phyloP scores from a whole-genome alignment of 352 stramenopile species.

The Peronospora destructor region DNA sequence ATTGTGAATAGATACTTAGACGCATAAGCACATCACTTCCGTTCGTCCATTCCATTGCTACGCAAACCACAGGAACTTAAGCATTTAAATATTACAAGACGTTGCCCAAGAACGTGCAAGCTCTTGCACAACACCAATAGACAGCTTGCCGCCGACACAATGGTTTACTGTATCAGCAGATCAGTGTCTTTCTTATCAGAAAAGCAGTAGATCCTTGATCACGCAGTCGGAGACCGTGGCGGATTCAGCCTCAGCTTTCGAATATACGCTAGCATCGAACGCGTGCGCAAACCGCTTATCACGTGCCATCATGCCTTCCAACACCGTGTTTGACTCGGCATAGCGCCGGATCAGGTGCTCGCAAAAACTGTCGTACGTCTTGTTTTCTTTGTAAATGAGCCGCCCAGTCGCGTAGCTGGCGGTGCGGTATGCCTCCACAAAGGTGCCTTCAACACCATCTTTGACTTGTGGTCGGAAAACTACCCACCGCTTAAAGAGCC shows the following conservation, averaged over 20 bases:
- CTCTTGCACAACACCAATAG: slow-evolving; percentile 12
- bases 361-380: slow-evolving; percentile 86
- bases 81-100: slow-evolving; percentile 25
- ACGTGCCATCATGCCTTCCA: slow-evolving; percentile 79
- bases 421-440: slow-evolving; percentile 77
- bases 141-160: background rate
- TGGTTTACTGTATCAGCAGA: too few relatives aligned
- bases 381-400: slow-evolving; percentile 86
- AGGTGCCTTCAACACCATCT: slow-evolving; percentile 67
- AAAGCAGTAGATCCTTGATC: slow-evolving; percentile 82
- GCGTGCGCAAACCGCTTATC: slow-evolving; percentile 65
- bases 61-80: slow-evolving; percentile 1
- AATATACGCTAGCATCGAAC: slow-evolving; percentile 33
- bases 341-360: slow-evolving; percentile 84
- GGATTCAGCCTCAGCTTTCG: slow-evolving; percentile 42
- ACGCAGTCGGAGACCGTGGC: slow-evolving; percentile 70
- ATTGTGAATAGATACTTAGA: slow-evolving; percentile 30
- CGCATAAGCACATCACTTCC: slow-evolving; percentile 3
- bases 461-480: slow-evolving; percentile 70
- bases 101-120: background rate
- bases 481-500: slow-evolving; percentile 85
- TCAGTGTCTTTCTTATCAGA: too few relatives aligned
- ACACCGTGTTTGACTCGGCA: slow-evolving; percentile 72
- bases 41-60: background rate
- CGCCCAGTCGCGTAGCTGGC: slow-evolving; percentile 76